Percentiles rank a stretch among this genome's conserved stretches.
Conservation (phyloP, 1,284 basidiomycete genomes). For the Filobasidium uniguttulatum region DNA sequence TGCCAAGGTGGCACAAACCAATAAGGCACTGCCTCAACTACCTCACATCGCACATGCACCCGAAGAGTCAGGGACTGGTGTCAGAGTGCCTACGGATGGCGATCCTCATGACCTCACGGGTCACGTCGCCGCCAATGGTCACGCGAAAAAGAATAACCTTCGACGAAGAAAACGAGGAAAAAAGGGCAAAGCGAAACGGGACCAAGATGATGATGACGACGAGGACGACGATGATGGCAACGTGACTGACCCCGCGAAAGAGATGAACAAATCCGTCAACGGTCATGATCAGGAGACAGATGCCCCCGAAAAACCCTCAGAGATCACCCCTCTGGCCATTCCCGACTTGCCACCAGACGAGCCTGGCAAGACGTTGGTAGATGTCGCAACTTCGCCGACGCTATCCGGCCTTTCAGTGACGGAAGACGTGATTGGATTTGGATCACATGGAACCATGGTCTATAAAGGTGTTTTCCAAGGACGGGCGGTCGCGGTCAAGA, state of each 20-base stretch:
- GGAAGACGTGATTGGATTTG: conserved; percentile 70
- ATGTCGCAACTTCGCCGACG: conserved; percentile 16
- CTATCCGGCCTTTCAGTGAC: conserved; percentile 48
- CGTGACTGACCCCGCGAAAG: conserved; percentile 24
- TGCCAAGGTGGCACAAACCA: too few relatives aligned
- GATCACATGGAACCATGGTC: conserved; percentile 92
- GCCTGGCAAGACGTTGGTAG: not conserved
- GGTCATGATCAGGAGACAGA: conserved; percentile 22
- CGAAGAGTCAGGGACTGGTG: too few relatives aligned
- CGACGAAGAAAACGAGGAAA: conserved; percentile 22
- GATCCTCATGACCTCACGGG: too few relatives aligned
- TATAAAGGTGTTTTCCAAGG: conserved; percentile 88
- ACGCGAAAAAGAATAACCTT: not conserved
- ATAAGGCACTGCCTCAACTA: too few relatives aligned
- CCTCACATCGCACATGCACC: too few relatives aligned
- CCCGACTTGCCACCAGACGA: too few relatives aligned
- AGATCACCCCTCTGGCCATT: too few relatives aligned
- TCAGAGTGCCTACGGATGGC: too few relatives aligned
- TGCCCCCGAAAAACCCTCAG: not conserved
- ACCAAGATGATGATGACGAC: conserved; percentile 45
- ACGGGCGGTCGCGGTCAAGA: conserved; percentile 90
- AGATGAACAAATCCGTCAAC: conserved; percentile 19
- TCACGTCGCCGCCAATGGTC: too few relatives aligned
- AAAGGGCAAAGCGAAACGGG: conserved; percentile 32
- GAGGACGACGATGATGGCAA: conserved; percentile 36